Percentiles rank a stretch among this genome's conserved stretches.
These are phyloP conservation scores for Dactylellina leptospora DNA, from an alignment of 2,329 filamentous ascomycete genomes.

Conservation along the genomic window DNA sequence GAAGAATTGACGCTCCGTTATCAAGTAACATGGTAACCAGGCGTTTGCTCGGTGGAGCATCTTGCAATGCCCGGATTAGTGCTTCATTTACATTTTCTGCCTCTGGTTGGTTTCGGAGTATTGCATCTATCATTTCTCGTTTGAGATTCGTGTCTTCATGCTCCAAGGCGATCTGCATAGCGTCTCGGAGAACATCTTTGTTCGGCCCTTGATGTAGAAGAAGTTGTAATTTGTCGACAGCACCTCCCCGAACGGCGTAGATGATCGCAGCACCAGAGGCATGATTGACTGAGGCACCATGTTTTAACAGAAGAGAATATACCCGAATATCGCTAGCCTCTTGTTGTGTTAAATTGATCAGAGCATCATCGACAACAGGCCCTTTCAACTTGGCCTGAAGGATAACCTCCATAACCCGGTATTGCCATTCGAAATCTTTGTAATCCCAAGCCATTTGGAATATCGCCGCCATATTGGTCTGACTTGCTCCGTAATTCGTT, in stretches of 20 bases:
- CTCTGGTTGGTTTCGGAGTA: constrained; percentile 32
- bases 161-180: constrained; percentile 39
- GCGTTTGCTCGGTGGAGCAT: constrained; percentile 28
- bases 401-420: constrained; percentile 29
- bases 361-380: constrained; percentile 29
- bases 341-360: constrained; percentile 41
- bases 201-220: constrained; percentile 27
- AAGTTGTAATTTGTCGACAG: constrained; percentile 24
- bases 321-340: constrained; percentile 21
- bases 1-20: constrained; percentile 22
- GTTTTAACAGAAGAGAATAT: constrained; percentile 28
- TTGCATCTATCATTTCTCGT: constrained; percentile 26
- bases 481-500: constrained; percentile 4
- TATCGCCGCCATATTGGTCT: constrained; percentile 20
- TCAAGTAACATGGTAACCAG: constrained; percentile 40
- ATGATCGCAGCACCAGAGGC: constrained; percentile 40
- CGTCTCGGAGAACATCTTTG: constrained; percentile 19
- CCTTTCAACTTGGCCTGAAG: constrained; percentile 30
- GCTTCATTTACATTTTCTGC: constrained; percentile 35
- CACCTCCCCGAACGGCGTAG: constrained; percentile 16
- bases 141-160: constrained; percentile 13
- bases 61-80: constrained; percentile 33
- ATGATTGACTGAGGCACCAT: constrained; percentile 44
- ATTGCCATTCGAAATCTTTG: constrained; percentile 36
- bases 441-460: constrained; percentile 43